Conservation (phyloP, 164 flowering plant species). For the Vitis amurensis region DNA sequence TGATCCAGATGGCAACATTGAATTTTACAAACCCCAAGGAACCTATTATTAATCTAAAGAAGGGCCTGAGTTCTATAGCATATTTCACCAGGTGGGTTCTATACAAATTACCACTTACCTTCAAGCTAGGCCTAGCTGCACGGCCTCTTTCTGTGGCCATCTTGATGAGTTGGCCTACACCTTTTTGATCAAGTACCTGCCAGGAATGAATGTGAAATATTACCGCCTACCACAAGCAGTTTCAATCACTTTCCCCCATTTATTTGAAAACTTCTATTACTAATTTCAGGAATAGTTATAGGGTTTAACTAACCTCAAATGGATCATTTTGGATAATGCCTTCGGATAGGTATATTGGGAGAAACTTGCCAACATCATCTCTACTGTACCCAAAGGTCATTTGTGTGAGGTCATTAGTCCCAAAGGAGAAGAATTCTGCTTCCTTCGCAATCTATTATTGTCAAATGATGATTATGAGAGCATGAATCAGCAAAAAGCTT, state of each 20-base stretch:
- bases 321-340: constrained; percentile 93
- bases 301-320: constrained; percentile 65
- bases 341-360: constrained; percentile 78
- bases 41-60: too few species aligned
- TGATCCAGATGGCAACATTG: too few species aligned
- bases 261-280: neutral
- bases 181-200: constrained; percentile 94
- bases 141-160: constrained; percentile 91
- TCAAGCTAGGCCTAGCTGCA: constrained; percentile 77
- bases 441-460: constrained; percentile 74
- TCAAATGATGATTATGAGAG: neutral
- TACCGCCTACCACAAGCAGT: constrained; percentile 1
- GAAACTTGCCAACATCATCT: constrained; percentile 98
- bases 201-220: neutral
- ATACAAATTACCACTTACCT: constrained; percentile 39
- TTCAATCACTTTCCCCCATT: neutral
- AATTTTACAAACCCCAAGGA: too few species aligned
- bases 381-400: constrained; percentile 99
- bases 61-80: too few species aligned
- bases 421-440: constrained; percentile 98
- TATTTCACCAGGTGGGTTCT: too few species aligned
- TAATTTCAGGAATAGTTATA: neutral
- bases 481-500: neutral
- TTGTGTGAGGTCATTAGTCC: constrained; percentile 97
- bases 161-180: constrained; percentile 95